Evolutionary conservation across 1,284 basidiomycete species (phyloP), one percentile per base, ranked within the genome.

Genomic region (Entoloma clypeatum): DNA sequence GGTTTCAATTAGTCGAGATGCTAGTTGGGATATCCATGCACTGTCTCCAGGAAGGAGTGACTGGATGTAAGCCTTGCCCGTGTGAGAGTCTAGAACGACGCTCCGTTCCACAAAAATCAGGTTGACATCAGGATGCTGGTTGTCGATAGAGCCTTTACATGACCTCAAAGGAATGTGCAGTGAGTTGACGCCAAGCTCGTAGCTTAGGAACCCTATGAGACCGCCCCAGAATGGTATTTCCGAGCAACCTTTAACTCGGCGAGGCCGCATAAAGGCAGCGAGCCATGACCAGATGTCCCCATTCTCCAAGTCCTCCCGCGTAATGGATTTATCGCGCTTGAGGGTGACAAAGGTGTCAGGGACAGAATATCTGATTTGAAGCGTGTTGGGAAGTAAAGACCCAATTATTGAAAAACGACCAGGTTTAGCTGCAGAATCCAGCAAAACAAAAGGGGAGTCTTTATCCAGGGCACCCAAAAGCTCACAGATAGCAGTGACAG

Each of bases 141-240:
- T 31, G 31, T 19, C 21, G 30, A 44, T 13, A 37, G 39, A 21
- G 41, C 42, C 14, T 41, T 38, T 32, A 44, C 55, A 18, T 43
- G 49, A 41, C 23, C 49, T 51, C 9, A 69, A 53, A 34, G 66
- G 58, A 40, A 77, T 61, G 22, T 62, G 54, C 22, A 86, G 59
- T 2, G 73, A 67, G 25, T 72, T 60, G 5, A 81, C 70, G n/a
- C 86, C 86, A 9, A 86, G 66, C 56, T 88, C 86, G 53, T 89
- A 89, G 55, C 80, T 83, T 36, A 89, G 60, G 44, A 73, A 77
- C 5, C 86, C 86, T 17, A 86, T 61, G 10, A 89, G 62, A 16
- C 86, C 86, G 32, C 85, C 86, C 85, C 86, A 88, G 55, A 89
- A 89, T 0, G 86, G 86, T 23, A 79, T 58, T 6, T 73, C 66